phyloP scores from a whole-genome alignment of 176 grass and related monocot genomes.

The Saccharum spontaneum region DNA sequence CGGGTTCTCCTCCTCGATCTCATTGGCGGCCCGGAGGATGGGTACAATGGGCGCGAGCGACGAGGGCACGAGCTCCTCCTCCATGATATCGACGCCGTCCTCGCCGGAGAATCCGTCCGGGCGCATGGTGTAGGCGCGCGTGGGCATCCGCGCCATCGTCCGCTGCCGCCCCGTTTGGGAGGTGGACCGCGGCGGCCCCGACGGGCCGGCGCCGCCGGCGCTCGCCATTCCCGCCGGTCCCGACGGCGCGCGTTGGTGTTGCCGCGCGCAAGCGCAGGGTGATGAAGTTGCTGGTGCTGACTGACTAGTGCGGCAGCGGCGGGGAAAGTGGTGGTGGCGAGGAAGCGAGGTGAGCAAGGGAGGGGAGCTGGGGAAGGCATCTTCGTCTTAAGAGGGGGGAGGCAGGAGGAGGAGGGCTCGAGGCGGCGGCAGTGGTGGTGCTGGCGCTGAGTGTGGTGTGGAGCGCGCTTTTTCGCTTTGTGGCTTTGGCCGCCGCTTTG shows the following conservation, averaged over 20 bases:
- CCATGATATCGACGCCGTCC: conserved; percentile 27
- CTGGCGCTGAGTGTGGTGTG: conserved; percentile 20
- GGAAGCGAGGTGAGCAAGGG: conserved; percentile 27
- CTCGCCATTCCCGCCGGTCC: conserved; percentile 20
- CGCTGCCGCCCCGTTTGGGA: conserved; percentile 11
- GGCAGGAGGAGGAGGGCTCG: not conserved
- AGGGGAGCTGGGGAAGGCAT: conserved; percentile 41
- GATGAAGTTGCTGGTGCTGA: conserved; percentile 9
- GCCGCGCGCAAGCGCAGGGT: not conserved
- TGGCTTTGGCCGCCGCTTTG: conserved; percentile 28
- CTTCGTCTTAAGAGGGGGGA: conserved; percentile 14
- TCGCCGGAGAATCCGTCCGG: conserved; percentile 36
- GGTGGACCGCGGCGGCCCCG: not conserved
- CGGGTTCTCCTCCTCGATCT: conserved; percentile 69
- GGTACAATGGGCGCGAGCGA: conserved; percentile 77
- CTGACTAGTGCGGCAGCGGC: not conserved
- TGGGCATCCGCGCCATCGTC: conserved; percentile 28
- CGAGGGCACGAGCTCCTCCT: conserved; percentile 79
- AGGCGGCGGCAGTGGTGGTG: conserved; percentile 7
- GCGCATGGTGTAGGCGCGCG: conserved; percentile 38
- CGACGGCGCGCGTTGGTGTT: not conserved
- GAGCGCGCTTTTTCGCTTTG: conserved; percentile 46
- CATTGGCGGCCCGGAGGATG: conserved; percentile 94
- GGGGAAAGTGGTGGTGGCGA: not conserved
- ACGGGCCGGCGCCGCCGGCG: conserved; percentile 4